Evolutionary conservation across 2,329 filamentous ascomycete species (phyloP).

Genomic region (Elsinoe perseae): DNA sequence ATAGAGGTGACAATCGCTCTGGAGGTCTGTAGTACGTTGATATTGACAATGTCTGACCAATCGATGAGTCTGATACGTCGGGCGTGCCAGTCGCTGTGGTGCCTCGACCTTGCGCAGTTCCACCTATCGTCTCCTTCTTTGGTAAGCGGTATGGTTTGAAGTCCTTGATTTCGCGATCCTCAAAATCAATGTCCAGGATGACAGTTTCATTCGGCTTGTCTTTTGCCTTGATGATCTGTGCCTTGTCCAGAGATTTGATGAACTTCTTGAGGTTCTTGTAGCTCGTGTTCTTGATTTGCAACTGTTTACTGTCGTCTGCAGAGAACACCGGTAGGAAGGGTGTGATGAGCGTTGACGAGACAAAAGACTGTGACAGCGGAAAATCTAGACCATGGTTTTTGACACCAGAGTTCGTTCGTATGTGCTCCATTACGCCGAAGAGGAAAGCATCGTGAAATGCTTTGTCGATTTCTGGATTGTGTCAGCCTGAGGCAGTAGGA

Average conservation of each 20-base stretch:
- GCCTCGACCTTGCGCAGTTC: conserved; percentile 29
- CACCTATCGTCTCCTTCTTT: conserved; percentile 44
- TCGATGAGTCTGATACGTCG: conserved; percentile 32
- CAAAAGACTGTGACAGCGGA: conserved; percentile 55
- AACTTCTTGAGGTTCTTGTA: conserved; percentile 66
- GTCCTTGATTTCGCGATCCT: conserved; percentile 44
- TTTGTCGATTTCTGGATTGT: conserved; percentile 55
- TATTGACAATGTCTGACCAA: conserved; percentile 44
- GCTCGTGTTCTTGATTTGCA: conserved; percentile 62
- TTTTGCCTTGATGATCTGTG: conserved; percentile 55
- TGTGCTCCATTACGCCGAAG: conserved; percentile 54
- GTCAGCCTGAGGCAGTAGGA: conserved; percentile 1
- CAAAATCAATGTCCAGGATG: conserved; percentile 58
- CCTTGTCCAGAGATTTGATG: conserved; percentile 59
- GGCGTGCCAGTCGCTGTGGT: conserved; percentile 34
- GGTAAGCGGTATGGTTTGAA: conserved; percentile 58
- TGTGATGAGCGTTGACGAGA: conserved; percentile 58
- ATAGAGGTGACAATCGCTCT: conserved; percentile 49
- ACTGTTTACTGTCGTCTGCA: conserved; percentile 47
- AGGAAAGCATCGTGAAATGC: conserved; percentile 58
- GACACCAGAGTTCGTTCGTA: conserved; percentile 45
- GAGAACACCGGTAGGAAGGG: conserved; percentile 56
- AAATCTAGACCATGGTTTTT: conserved; percentile 51
- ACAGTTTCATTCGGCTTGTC: conserved; percentile 57
- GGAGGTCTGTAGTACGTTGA: conserved; percentile 51